Evolutionary conservation across 495 filamentous ascomycete species (phyloP).

Genomic region (Lepidopterella palustris): DNA sequence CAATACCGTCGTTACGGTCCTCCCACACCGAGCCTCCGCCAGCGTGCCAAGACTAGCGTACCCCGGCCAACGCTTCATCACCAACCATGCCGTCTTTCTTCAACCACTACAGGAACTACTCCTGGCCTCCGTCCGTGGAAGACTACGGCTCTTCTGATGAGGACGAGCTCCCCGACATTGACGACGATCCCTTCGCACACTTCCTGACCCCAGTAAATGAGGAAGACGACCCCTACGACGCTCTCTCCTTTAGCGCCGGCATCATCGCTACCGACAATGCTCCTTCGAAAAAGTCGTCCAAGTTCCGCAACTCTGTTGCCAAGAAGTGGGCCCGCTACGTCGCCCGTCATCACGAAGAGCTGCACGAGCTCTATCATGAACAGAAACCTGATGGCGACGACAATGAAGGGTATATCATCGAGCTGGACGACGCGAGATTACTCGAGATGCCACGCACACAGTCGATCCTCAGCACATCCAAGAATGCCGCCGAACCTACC

Average conservation of each 20-base stretch:
- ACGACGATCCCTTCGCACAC: conserved; percentile 38
- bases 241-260: conserved; percentile 31
- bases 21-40: conserved; percentile 13
- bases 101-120: conserved; percentile 28
- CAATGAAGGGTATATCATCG: conserved; percentile 26
- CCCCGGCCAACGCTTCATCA: background rate
- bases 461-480: conserved; percentile 26
- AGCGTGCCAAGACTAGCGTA: background rate
- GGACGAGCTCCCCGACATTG: conserved; percentile 29
- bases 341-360: conserved; percentile 19
- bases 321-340: conserved; percentile 32
- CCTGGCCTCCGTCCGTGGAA: conserved; percentile 32
- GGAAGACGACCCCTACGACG: conserved; percentile 33
- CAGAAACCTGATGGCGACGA: background rate
- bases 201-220: conserved; percentile 39
- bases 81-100: conserved; percentile 25
- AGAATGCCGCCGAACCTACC: conserved; percentile 22
- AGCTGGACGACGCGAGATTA: conserved; percentile 25
- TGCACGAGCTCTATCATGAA: conserved; percentile 29
- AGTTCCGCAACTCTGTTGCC: conserved; percentile 26
- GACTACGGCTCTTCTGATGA: conserved; percentile 11
- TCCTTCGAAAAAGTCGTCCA: conserved; percentile 21
- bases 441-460: conserved; percentile 12
- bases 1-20: conserved; percentile 23
- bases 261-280: conserved; percentile 22